phyloP scores from a whole-genome alignment of 257 asterid species.

The Solanum pimpinellifolium region DNA sequence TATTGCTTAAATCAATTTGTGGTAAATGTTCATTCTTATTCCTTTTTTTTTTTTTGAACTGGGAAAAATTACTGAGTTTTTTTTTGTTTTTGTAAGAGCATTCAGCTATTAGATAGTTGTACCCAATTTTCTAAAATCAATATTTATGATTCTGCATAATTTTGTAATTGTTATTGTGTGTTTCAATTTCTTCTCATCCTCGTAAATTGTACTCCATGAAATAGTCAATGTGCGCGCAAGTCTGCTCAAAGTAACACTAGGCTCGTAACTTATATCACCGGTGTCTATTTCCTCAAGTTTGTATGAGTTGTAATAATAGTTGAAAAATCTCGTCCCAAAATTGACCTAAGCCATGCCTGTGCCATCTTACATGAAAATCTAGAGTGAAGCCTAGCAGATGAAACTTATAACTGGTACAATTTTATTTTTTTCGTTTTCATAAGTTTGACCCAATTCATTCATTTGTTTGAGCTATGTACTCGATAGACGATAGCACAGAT shows the following conservation, averaged over 20 bases:
- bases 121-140: neutral
- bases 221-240: neutral
- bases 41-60: no score
- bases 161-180: neutral
- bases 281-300: neutral
- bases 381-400: neutral
- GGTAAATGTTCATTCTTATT: neutral
- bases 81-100: neutral
- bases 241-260: neutral
- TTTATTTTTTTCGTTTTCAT: no score
- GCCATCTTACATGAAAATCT: neutral
- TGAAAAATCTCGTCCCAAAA: neutral
- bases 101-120: constrained; percentile 5
- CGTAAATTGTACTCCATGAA: neutral
- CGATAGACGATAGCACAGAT: neutral
- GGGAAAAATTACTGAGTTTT: neutral
- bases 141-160: neutral
- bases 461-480: neutral
- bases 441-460: no score
- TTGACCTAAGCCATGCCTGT: neutral
- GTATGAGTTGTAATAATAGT: neutral
- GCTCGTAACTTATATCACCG: neutral
- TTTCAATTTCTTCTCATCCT: neutral
- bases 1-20: constrained; percentile 16
- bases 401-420: neutral